These are phyloP conservation scores for Arthrobotrys sphaeroides DNA, from an alignment of 2,329 filamentous ascomycete genomes.

Conservation along the genomic window DNA sequence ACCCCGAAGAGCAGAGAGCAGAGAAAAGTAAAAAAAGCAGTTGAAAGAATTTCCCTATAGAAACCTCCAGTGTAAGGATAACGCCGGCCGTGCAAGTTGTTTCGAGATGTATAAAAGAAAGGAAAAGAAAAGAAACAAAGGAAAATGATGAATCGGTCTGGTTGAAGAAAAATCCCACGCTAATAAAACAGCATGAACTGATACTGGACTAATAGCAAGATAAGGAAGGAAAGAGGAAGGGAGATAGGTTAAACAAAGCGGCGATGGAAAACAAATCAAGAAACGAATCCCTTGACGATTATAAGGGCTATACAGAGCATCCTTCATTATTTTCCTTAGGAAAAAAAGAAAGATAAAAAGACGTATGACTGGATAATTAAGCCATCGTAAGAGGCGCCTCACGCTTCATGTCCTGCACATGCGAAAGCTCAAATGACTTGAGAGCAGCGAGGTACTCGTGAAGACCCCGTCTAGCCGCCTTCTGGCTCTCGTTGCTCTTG, in stretches of 20 bases:
- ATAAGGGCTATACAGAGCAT: slow-evolving; percentile 25
- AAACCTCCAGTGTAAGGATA: slow-evolving; percentile 40
- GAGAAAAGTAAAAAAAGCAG: background rate
- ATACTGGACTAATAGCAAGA: slow-evolving; percentile 4
- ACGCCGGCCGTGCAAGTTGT: slow-evolving; percentile 48
- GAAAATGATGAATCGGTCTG: background rate
- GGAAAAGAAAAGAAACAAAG: too few relatives aligned
- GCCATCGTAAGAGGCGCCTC: slow-evolving; percentile 48
- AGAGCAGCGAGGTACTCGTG: slow-evolving; percentile 53
- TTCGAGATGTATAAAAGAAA: too few relatives aligned
- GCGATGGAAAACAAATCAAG: slow-evolving; percentile 11
- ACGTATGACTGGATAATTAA: background rate
- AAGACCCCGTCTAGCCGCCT: slow-evolving; percentile 41
- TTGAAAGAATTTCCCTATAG: slow-evolving; percentile 39
- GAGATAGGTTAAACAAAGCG: slow-evolving; percentile 21
- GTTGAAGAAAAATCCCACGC: slow-evolving; percentile 31
- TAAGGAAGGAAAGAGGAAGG: background rate
- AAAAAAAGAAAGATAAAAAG: background rate
- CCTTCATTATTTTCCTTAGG: background rate
- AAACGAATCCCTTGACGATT: slow-evolving; percentile 23
- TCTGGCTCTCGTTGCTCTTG: slow-evolving; percentile 53
- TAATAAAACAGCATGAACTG: slow-evolving; percentile 41
- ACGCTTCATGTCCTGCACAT: slow-evolving; percentile 50
- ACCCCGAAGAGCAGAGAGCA: slow-evolving; percentile 29
- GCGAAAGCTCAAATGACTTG: slow-evolving; percentile 52